phyloP scores from a whole-genome alignment of 345 rosid species.

The Ceriops decandra region DNA sequence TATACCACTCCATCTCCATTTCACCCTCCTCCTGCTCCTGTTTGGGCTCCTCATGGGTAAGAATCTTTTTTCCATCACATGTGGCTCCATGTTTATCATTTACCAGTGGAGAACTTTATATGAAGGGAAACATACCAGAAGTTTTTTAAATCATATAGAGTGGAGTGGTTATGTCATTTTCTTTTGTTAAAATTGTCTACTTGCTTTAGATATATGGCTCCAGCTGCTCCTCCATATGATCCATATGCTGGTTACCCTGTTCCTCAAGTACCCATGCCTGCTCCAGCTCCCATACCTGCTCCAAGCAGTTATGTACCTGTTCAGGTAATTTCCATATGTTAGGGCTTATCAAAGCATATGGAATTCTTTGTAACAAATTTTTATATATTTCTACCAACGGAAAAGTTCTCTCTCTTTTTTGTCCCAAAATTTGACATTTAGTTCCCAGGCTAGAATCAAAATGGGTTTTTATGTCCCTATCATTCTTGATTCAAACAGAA shows the following conservation, averaged over 20 bases:
- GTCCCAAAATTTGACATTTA: too few species aligned
- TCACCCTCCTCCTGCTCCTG: slow-evolving; percentile 87
- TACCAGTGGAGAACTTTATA: background rate
- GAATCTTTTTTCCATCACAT: slow-evolving; percentile 4
- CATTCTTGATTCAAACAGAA: too few species aligned
- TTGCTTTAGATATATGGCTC: slow-evolving; percentile 71
- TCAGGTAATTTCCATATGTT: slow-evolving; percentile 55
- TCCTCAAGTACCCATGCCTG: slow-evolving; percentile 78
- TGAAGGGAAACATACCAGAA: background rate
- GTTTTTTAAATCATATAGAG: background rate
- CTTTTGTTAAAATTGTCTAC: slow-evolving; percentile 7
- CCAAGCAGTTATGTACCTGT: slow-evolving; percentile 95
- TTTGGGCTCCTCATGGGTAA: slow-evolving; percentile 99
- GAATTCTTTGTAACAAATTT: background rate
- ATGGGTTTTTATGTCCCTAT: too few species aligned
- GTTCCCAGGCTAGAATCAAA: too few species aligned
- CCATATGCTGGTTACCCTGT: slow-evolving; percentile 81
- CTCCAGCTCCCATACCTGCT: slow-evolving; percentile 70
- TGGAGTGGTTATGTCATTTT: background rate
- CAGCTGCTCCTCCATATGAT: slow-evolving; percentile 86
- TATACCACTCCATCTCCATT: slow-evolving; percentile 81
- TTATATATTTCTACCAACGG: background rate
- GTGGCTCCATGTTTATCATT: background rate
- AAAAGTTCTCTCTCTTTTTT: background rate
- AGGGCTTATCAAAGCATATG: background rate